Percentiles rank a stretch among this genome's conserved stretches.
phyloP scores from a whole-genome alignment of 2,329 filamentous ascomycete genomes.

The Stagonosporopsis chrysanthemi region DNA sequence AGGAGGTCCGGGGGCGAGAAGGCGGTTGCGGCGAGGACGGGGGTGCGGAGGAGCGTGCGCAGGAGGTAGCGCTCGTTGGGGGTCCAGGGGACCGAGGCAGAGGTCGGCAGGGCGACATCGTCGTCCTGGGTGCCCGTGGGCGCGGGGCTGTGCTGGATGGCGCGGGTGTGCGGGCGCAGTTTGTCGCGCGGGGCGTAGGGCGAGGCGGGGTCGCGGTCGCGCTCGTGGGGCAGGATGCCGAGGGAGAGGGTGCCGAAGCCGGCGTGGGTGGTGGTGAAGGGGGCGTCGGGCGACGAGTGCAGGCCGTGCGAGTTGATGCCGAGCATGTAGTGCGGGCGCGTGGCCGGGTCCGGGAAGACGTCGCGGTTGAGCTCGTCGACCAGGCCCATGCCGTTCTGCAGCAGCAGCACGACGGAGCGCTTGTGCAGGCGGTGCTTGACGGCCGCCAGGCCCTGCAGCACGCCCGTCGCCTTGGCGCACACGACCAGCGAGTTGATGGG shows the following conservation, averaged over 20 bases:
- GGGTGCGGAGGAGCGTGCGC: conserved; percentile 67
- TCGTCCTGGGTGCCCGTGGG: conserved; percentile 26
- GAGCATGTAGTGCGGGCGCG: conserved; percentile 77
- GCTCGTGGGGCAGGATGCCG: conserved; percentile 58
- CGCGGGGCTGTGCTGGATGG: conserved; percentile 12
- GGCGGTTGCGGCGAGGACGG: conserved; percentile 67
- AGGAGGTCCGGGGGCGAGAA: conserved; percentile 69
- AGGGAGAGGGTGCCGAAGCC: conserved; percentile 67
- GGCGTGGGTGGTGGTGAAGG: conserved; percentile 64
- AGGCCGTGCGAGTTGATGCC: conserved; percentile 70
- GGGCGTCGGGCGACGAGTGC: conserved; percentile 51
- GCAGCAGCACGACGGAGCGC: conserved; percentile 74
- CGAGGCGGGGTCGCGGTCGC: conserved; percentile 32
- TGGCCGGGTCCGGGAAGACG: conserved; percentile 71
- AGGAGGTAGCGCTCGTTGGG: conserved; percentile 67
- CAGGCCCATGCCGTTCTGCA: conserved; percentile 84
- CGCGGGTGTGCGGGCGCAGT: conserved; percentile 15
- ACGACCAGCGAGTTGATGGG: conserved; percentile 78
- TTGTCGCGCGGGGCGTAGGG: conserved; percentile 33
- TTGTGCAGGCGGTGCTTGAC: conserved; percentile 72
- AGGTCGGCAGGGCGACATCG: conserved; percentile 21
- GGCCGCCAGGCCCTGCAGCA: conserved; percentile 69
- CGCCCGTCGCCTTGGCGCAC: conserved; percentile 75
- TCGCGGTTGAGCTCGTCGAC: conserved; percentile 77
- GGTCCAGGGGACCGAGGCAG: conserved; percentile 43